A percentile compares a stretch with the other conserved stretches of the same genome.
These are phyloP conservation scores for Nannizziopsis arthrosporioides DNA, from an alignment of 2,329 filamentous ascomycete species.

Conservation along the genomic window DNA sequence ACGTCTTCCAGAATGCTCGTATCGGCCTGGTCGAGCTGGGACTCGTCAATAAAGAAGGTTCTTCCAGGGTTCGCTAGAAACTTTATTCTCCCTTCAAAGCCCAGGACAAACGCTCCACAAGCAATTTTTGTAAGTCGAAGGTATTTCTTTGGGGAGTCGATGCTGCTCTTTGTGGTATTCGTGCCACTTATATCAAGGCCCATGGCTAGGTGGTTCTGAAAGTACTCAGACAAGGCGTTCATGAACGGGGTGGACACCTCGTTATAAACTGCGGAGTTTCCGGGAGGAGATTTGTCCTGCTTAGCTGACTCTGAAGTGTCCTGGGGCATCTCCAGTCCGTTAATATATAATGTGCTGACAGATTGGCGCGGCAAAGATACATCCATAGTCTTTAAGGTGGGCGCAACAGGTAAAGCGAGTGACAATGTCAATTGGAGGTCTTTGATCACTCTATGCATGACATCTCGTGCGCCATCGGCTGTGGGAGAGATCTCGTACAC, in stretches of 20 bases:
- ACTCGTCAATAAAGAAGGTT: slow-evolving; percentile 15
- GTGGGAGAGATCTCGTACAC: neutral
- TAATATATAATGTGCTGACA: slow-evolving; percentile 18
- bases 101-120: slow-evolving; percentile 31
- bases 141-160: slow-evolving; percentile 13
- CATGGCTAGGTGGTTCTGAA: slow-evolving; percentile 32
- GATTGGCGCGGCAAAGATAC: slow-evolving; percentile 25
- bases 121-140: slow-evolving; percentile 29
- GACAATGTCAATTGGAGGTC: slow-evolving; percentile 32
- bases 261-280: neutral
- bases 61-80: slow-evolving; percentile 21
- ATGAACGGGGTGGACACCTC: slow-evolving; percentile 17
- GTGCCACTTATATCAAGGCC: slow-evolving; percentile 23
- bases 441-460: slow-evolving; percentile 26
- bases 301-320: neutral
- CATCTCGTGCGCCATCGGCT: neutral
- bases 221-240: slow-evolving; percentile 25
- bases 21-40: slow-evolving; percentile 15
- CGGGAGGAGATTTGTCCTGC: slow-evolving; percentile 10
- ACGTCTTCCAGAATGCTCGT: slow-evolving; percentile 13
- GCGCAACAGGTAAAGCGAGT: slow-evolving; percentile 27
- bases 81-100: slow-evolving; percentile 30
- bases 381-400: slow-evolving; percentile 26
- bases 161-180: neutral
- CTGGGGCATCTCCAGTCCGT: slow-evolving; percentile 10